Percentiles rank a stretch among this genome's conserved stretches.
These are phyloP conservation scores for Linum usitatissimum DNA, from an alignment of 345 rosid species.

Conservation along the genomic window DNA sequence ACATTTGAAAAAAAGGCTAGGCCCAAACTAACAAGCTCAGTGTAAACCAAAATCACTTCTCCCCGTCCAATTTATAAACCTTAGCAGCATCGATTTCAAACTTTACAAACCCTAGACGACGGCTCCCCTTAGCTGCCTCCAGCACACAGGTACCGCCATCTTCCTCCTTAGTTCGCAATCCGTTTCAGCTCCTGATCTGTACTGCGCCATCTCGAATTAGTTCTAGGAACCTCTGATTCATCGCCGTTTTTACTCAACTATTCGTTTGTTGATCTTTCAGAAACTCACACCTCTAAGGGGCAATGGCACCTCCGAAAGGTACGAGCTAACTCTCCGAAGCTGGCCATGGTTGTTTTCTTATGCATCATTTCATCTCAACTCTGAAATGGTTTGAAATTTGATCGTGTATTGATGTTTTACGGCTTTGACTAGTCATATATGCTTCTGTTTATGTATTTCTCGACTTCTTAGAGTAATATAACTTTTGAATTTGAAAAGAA, in stretches of 20 bases:
- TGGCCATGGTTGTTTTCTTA: background rate
- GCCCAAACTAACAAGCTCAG: background rate
- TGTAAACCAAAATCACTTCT: background rate
- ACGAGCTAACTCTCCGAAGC: background rate
- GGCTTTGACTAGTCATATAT: too few relatives aligned
- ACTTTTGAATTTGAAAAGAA: too few relatives aligned
- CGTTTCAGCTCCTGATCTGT: background rate
- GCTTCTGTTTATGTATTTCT: too few relatives aligned
- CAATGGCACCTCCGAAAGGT: conserved; percentile 22
- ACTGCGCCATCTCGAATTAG: too few relatives aligned
- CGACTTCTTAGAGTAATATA: too few relatives aligned
- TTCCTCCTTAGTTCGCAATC: background rate
- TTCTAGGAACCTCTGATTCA: background rate
- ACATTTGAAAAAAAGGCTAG: background rate
- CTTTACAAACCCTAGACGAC: conserved; percentile 21
- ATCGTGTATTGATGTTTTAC: too few relatives aligned
- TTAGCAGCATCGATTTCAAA: background rate
- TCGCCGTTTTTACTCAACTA: background rate
- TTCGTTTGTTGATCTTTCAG: background rate
- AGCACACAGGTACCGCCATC: conserved; percentile 15
- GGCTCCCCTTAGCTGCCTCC: conserved; percentile 13
- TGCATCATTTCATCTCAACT: too few relatives aligned
- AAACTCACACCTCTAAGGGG: conserved; percentile 2
- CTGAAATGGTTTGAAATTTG: too few relatives aligned
- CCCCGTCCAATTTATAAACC: conserved; percentile 19